A percentile compares a stretch with the other conserved stretches of the same genome.
phyloP scores from a whole-genome alignment of 2,329 filamentous ascomycete species.

The Paecilomyces dactylethromorphus region DNA sequence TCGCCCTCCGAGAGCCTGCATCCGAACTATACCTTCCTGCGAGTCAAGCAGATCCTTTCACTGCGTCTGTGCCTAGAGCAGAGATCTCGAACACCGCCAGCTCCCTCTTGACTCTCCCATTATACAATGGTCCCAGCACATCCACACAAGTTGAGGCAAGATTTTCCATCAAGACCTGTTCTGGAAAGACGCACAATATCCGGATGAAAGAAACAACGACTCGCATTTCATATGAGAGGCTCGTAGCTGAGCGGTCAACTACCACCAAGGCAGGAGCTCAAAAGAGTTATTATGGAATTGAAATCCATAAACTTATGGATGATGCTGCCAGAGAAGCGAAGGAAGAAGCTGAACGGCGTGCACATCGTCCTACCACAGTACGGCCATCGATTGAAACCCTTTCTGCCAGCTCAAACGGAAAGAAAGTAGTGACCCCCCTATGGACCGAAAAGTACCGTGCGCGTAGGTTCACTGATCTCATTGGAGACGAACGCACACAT shows the following conservation, averaged over 20 bases:
- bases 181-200: conserved; percentile 42
- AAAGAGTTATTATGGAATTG: conserved; percentile 78
- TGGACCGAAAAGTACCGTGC: conserved; percentile 99
- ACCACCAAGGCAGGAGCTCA: conserved; percentile 48
- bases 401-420: conserved; percentile 13
- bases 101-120: neutral
- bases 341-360: conserved; percentile 18
- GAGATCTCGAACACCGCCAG: neutral
- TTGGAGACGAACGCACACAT: conserved; percentile 92
- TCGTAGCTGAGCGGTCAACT: conserved; percentile 48
- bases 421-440: conserved; percentile 41
- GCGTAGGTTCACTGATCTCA: conserved; percentile 81
- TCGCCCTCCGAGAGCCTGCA: conserved; percentile 19
- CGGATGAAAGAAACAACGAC: conserved; percentile 28
- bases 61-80: neutral
- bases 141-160: conserved; percentile 10
- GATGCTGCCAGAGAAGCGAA: conserved; percentile 58
- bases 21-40: conserved; percentile 10
- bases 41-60: conserved; percentile 5
- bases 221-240: conserved; percentile 44
- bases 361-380: conserved; percentile 13
- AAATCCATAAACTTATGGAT: conserved; percentile 78
- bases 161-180: conserved; percentile 39
- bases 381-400: conserved; percentile 27
- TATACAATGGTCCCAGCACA: conserved; percentile 4